phyloP scores from a whole-genome alignment of 495 filamentous ascomycete species.

The Talaromyces nanjingensis region DNA sequence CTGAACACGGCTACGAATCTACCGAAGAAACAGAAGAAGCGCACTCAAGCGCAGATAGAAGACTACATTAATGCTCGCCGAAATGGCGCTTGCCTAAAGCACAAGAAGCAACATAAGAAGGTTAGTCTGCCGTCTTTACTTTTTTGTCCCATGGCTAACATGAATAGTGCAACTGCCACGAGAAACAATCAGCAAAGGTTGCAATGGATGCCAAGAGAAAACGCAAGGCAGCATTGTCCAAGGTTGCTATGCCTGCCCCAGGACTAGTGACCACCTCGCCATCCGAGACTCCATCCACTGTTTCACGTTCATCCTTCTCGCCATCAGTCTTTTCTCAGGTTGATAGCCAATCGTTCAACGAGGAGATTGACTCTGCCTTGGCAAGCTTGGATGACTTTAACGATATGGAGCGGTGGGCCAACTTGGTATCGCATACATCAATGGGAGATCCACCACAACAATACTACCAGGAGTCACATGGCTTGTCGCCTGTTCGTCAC shows the following conservation, averaged over 20 bases:
- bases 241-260: background rate
- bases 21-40: constrained; percentile 40
- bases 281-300: background rate
- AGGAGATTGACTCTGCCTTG: background rate
- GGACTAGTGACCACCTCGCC: background rate
- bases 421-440: background rate
- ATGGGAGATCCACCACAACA: background rate
- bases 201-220: background rate
- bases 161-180: constrained; percentile 38
- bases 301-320: background rate
- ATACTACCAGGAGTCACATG: background rate
- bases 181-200: constrained; percentile 9
- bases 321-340: background rate
- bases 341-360: background rate
- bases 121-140: constrained; percentile 20
- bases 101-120: constrained; percentile 42
- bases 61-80: constrained; percentile 43
- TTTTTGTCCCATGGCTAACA: constrained; percentile 16
- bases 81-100: constrained; percentile 40
- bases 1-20: constrained; percentile 38
- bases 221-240: background rate
- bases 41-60: constrained; percentile 39
- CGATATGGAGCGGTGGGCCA: background rate
- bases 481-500: background rate
- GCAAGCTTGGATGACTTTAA: background rate